Conservation (phyloP, 345 rosid species). For the Tarenaya hassleriana region DNA sequence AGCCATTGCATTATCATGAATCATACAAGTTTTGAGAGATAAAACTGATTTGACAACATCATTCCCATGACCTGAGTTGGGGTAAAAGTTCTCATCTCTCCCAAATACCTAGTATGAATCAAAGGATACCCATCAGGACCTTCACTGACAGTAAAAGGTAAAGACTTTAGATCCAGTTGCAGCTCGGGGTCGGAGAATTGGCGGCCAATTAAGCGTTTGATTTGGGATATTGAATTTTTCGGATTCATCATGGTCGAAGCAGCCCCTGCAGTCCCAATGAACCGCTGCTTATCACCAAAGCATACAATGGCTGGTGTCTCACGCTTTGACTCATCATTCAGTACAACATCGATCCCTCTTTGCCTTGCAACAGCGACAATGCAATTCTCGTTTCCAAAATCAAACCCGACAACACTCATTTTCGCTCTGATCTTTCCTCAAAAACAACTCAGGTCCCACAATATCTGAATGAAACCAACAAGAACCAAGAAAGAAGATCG, state of each 20-base stretch:
- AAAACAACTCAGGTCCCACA: constrained; percentile 1
- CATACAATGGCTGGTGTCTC: constrained; percentile 94
- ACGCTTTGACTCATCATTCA: constrained; percentile 96
- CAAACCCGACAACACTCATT: constrained; percentile 99
- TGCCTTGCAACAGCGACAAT: constrained; percentile 98
- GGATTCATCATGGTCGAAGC: constrained; percentile 97
- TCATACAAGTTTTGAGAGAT: no score
- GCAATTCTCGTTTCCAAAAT: constrained; percentile 92
- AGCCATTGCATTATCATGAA: background rate
- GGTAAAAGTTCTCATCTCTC: constrained; percentile 70
- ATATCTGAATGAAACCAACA: constrained; percentile 1
- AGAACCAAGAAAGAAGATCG: background rate
- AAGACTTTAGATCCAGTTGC: constrained; percentile 72
- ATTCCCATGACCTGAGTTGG: constrained; percentile 94
- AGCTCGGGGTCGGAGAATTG: constrained; percentile 83
- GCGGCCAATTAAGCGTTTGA: constrained; percentile 78
- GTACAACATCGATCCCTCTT: constrained; percentile 96
- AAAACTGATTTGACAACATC: no score
- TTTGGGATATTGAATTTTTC: constrained; percentile 78
- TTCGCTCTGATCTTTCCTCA: constrained; percentile 15
- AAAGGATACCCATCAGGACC: constrained; percentile 89
- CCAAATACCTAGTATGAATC: constrained; percentile 76
- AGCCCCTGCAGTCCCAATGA: constrained; percentile 96
- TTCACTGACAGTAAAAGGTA: constrained; percentile 65
- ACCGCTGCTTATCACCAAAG: constrained; percentile 95